Evolutionary conservation across 208 protist species (phyloP).

Genomic region (Acanthamoeba castellanii): DNA sequence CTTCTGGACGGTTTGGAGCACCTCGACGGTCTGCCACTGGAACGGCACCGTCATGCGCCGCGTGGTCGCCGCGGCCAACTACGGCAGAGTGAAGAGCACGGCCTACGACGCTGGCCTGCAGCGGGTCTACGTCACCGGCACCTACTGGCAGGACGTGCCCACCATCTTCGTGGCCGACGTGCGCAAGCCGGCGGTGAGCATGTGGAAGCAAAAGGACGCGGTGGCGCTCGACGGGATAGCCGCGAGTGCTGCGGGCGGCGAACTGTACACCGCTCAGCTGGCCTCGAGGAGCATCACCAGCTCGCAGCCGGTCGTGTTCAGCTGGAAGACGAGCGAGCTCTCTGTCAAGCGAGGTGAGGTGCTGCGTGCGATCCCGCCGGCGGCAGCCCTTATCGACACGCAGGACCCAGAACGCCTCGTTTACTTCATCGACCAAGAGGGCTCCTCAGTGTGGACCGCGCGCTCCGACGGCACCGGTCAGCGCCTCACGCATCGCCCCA

Average conservation of each 20-base stretch:
- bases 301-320: neutral
- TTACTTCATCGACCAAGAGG: conserved; percentile 8
- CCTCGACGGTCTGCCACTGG: neutral
- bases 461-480: conserved; percentile 6
- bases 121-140: neutral
- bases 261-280: neutral
- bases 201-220: neutral
- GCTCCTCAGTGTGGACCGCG: neutral
- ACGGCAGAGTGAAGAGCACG: neutral
- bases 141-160: neutral
- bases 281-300: neutral
- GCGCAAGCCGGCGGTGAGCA: neutral
- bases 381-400: neutral
- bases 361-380: neutral
- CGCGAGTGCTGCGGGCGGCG: neutral
- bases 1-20: neutral
- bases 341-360: neutral
- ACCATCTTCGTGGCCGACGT: conserved; percentile 6
- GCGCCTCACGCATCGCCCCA: neutral
- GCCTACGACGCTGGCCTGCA: neutral
- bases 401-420: neutral
- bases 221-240: neutral
- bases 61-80: neutral
- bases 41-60: conserved; percentile 12
- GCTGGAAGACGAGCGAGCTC: neutral